These are phyloP conservation scores for Stagonosporopsis rhizophila DNA, from an alignment of 2,329 filamentous ascomycete species.

Conservation along the genomic window DNA sequence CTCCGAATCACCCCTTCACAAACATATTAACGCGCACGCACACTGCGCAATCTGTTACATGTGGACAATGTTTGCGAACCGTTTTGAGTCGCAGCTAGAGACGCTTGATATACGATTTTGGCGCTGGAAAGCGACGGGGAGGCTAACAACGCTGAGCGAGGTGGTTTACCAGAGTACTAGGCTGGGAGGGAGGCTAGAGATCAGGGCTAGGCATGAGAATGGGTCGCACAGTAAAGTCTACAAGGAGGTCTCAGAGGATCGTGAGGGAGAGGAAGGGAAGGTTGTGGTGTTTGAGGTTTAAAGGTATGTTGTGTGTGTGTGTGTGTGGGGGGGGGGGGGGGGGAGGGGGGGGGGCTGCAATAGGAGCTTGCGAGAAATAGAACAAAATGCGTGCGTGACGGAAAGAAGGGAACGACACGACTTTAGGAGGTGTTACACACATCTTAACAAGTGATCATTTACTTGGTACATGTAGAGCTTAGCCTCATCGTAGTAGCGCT, in stretches of 20 bases:
- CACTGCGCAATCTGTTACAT: conserved; percentile 14
- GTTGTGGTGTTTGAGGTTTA: not conserved
- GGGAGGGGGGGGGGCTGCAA: no score
- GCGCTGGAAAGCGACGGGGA: conserved; percentile 16
- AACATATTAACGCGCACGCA: conserved; percentile 12
- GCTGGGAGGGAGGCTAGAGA: not conserved
- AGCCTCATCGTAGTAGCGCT: not conserved
- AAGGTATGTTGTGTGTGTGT: no score
- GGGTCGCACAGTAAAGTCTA: not conserved
- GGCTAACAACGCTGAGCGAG: not conserved
- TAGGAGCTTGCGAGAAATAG: no score
- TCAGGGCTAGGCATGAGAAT: not conserved
- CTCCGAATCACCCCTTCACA: not conserved
- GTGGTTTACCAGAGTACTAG: not conserved
- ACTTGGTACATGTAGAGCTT: no score
- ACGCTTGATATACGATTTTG: conserved; percentile 17
- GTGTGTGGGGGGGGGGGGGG: no score
- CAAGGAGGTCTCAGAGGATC: not conserved
- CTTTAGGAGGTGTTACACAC: no score
- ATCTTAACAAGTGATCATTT: no score
- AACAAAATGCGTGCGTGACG: no score
- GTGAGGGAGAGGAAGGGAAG: not conserved
- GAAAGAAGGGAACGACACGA: no score
- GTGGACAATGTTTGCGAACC: conserved; percentile 8
- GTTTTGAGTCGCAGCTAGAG: conserved; percentile 1